Percentiles rank a stretch among this genome's conserved stretches.
These are phyloP conservation scores for Thuidium tamariscinum DNA, from an alignment of 225 moss, liverwort and hornwort species.

Conservation along the genomic window DNA sequence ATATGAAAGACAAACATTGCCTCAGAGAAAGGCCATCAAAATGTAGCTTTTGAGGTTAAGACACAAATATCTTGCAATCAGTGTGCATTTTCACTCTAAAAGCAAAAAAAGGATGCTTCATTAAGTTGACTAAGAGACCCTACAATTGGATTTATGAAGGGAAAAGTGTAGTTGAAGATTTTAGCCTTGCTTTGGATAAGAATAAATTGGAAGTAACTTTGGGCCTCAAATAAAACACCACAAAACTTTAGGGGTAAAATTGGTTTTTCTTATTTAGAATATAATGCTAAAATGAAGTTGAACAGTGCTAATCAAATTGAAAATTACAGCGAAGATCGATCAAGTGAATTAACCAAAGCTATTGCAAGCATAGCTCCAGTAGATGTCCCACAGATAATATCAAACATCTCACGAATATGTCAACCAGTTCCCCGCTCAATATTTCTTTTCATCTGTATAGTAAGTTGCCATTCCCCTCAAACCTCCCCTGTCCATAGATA, in stretches of 20 bases:
- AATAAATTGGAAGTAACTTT: background rate
- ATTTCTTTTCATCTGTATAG: constrained; percentile 70
- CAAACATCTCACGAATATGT: constrained; percentile 82
- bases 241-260: background rate
- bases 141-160: background rate
- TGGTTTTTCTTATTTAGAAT: background rate
- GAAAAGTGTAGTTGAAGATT: background rate
- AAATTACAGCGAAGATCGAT: background rate
- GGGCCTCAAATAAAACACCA: background rate
- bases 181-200: background rate
- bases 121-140: background rate
- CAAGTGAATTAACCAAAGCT: constrained; percentile 45
- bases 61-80: background rate
- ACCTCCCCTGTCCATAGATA: constrained; percentile 85
- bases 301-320: background rate
- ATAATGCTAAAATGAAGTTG: too few relatives aligned
- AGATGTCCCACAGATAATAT: constrained; percentile 83
- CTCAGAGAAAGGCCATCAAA: background rate
- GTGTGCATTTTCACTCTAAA: background rate
- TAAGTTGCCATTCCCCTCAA: constrained; percentile 94
- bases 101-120: background rate
- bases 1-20: background rate
- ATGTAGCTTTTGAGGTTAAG: background rate
- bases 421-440: constrained; percentile 73
- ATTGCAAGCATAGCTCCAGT: constrained; percentile 91